Conservation (phyloP, 2,329 filamentous ascomycete genomes). For the Elsinoe necatrix region DNA sequence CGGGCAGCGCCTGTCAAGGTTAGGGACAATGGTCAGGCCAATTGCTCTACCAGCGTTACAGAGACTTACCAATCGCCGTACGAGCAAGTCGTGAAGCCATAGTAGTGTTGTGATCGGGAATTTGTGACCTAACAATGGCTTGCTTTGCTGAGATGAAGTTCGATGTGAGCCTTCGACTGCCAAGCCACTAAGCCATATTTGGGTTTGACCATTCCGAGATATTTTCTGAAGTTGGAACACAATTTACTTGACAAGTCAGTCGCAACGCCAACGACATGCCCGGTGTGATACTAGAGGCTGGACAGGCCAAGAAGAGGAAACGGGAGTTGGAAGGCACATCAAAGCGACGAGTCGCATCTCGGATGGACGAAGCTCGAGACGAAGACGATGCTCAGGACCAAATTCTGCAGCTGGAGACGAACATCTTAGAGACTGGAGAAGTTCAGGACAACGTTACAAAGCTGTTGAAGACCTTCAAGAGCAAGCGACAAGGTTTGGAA, state of each 20-base stretch:
- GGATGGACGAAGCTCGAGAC: conserved; percentile 26
- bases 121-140: conserved; percentile 20
- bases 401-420: conserved; percentile 67
- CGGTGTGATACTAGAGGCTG: conserved; percentile 22
- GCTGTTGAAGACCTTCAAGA: conserved; percentile 52
- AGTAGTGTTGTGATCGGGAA: conserved; percentile 47
- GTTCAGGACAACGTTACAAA: conserved; percentile 85
- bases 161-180: not conserved
- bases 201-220: conserved; percentile 4
- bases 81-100: conserved; percentile 98
- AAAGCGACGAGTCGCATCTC: conserved; percentile 25
- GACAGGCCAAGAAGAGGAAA: conserved; percentile 38
- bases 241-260: not conserved
- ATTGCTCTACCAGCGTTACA: conserved; percentile 20
- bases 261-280: conserved; percentile 29
- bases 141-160: conserved; percentile 22
- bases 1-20: conserved; percentile 67
- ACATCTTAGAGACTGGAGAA: conserved; percentile 76
- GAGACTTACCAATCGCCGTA: conserved; percentile 79
- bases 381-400: conserved; percentile 50
- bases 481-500: conserved; percentile 44
- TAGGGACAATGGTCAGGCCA: conserved; percentile 32
- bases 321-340: conserved; percentile 23
- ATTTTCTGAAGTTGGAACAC: conserved; percentile 7
- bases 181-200: conserved; percentile 8